A percentile compares a stretch with the other conserved stretches of the same genome.
These are phyloP conservation scores for Penicillium silybi DNA, from an alignment of 495 filamentous ascomycete genomes.

Conservation along the genomic window DNA sequence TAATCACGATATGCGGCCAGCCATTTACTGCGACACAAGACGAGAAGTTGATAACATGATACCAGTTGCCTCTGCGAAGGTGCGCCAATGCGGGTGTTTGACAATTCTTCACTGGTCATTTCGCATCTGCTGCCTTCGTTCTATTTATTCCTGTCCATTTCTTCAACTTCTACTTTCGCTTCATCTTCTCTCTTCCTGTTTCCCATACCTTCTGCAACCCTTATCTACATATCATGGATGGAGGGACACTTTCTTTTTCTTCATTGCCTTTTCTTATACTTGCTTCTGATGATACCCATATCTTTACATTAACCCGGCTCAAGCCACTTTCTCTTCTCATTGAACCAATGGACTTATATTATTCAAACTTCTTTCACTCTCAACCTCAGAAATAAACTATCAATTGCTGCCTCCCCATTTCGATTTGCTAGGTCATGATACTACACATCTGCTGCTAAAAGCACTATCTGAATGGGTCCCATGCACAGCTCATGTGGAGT, in stretches of 20 bases:
- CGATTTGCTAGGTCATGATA: too few relatives aligned
- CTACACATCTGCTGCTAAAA: too few relatives aligned
- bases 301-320: slow-evolving; percentile 9
- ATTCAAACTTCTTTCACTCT: too few relatives aligned
- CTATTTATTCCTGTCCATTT: slow-evolving; percentile 4
- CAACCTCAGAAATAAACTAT: too few relatives aligned
- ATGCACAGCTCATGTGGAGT: too few relatives aligned
- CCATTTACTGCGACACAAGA: neutral
- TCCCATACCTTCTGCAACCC: slow-evolving; percentile 6
- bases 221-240: neutral
- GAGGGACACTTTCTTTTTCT: slow-evolving; percentile 2
- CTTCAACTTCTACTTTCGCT: slow-evolving; percentile 6
- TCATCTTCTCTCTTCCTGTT: slow-evolving; percentile 7
- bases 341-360: too few relatives aligned
- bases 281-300: slow-evolving; percentile 38
- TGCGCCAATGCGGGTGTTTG: neutral
- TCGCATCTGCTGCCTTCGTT: slow-evolving; percentile 5
- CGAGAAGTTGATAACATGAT: neutral
- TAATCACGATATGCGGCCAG: neutral
- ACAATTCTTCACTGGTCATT: neutral
- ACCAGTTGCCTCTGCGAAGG: neutral
- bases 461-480: too few relatives aligned
- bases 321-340: neutral
- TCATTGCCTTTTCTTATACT: slow-evolving; percentile 2
- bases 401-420: too few relatives aligned